Evolutionary conservation across 805 yeast species (phyloP).

Genomic region (Lipomyces yamanashiensis): DNA sequence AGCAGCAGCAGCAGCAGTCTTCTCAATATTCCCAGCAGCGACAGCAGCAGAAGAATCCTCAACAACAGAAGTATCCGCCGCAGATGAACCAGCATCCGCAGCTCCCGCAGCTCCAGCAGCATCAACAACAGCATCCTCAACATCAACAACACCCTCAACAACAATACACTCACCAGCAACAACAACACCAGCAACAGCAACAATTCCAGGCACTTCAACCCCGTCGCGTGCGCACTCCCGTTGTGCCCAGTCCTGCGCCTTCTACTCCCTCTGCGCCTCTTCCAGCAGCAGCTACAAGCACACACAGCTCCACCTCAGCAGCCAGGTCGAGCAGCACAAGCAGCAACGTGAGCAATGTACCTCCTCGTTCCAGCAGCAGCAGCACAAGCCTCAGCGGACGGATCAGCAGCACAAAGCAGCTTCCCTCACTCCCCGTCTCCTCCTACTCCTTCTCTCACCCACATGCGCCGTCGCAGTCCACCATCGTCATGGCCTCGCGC

Average conservation of each 20-base stretch:
- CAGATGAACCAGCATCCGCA: conserved; percentile 1
- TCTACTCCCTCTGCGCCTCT: neutral
- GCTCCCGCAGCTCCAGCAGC: neutral
- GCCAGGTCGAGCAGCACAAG: conserved; percentile 3
- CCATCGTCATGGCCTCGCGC: conserved; percentile 55
- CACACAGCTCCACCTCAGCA: neutral
- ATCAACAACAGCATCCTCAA: neutral
- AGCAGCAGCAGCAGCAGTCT: neutral
- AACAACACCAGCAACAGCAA: conserved; percentile 1
- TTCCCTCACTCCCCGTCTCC: conserved; percentile 33
- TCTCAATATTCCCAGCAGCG: too few species aligned
- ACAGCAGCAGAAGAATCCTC: neutral
- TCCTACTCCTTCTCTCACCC: conserved; percentile 35
- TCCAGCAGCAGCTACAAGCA: neutral
- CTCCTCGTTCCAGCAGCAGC: conserved; percentile 1
- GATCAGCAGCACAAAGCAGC: conserved; percentile 3
- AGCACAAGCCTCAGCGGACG: neutral
- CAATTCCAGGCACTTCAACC: conserved; percentile 1
- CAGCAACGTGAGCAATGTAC: too few species aligned
- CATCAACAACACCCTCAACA: neutral
- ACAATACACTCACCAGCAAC: neutral
- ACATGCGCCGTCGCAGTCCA: conserved; percentile 34
- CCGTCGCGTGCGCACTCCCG: conserved; percentile 10
- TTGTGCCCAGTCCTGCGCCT: neutral
- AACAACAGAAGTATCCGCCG: neutral